Evolutionary conservation across 805 yeast species (phyloP).

Genomic region (Suhomyces pyralidae): DNA sequence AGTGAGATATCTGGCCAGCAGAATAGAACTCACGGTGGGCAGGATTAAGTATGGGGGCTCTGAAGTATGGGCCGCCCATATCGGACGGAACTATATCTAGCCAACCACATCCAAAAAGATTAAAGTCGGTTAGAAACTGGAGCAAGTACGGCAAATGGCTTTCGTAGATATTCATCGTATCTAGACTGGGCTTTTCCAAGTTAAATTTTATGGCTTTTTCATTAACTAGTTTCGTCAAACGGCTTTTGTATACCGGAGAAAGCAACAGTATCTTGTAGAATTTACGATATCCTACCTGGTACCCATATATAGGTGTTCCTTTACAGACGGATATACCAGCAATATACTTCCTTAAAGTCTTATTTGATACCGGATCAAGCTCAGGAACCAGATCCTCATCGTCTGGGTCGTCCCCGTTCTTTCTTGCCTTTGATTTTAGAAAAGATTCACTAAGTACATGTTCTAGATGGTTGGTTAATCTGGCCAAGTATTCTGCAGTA

Average conservation of each 20-base stretch:
- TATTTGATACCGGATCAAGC: background rate
- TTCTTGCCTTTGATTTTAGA: conserved; percentile 14
- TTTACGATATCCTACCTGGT: conserved; percentile 57
- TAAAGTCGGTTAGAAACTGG: conserved; percentile 81
- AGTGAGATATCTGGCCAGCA: conserved; percentile 4
- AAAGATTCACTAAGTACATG: conserved; percentile 37
- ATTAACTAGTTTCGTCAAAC: conserved; percentile 49
- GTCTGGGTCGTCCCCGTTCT: conserved; percentile 8
- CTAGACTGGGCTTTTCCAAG: background rate
- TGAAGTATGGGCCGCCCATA: conserved; percentile 33
- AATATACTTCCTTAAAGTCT: conserved; percentile 37
- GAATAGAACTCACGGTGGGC: background rate
- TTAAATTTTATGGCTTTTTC: conserved; percentile 14
- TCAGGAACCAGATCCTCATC: conserved; percentile 2
- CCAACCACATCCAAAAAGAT: conserved; percentile 85
- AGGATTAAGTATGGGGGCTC: conserved; percentile 49
- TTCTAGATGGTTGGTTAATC: conserved; percentile 47
- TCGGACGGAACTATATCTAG: conserved; percentile 34
- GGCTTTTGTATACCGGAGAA: conserved; percentile 56
- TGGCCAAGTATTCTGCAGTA: conserved; percentile 29
- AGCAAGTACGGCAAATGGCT: conserved; percentile 73
- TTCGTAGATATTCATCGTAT: conserved; percentile 46
- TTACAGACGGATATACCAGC: conserved; percentile 64
- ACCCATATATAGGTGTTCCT: conserved; percentile 85
- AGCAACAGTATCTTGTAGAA: conserved; percentile 68